Evolutionary conservation across 176 grass and related monocot species (phyloP), one percentile per base, ranked within the genome.

Genomic region (Cenchrus purpureus): DNA sequence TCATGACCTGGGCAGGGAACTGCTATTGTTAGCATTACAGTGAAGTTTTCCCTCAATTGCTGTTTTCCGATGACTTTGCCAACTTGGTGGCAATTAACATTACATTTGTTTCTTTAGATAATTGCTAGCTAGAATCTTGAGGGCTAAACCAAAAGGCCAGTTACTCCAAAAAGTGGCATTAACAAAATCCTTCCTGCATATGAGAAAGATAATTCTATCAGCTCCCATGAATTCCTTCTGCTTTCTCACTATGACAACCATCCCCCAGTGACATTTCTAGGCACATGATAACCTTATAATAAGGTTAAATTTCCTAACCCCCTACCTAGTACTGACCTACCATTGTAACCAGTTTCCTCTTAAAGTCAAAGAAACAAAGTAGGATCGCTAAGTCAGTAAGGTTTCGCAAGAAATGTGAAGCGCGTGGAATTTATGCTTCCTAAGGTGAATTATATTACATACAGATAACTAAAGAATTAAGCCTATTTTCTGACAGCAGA

Each of bases 191-290:
- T 84, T 83, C 89, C 89, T 91, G 89, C 89, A 91, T 88, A 68
- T 87, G 89, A 91, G 85, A 91, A 91, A 91, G 85, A 85, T 91
- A 91, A 84, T 66, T 88, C 86, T 91, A 91, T 91, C 89, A 91
- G 89, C 85, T 91, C 81, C 34, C 85, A 88, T 87, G 85, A 91
- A 88, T 91, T 88, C 85, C 48, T 81, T 81, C 44, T 54, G 48
- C 22, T 62, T 84, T 76, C 25, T 80, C 48, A 40, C 77, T 81
- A 88, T 13, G 28, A 76, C 17, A 84, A 84, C 80, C 73, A 70
- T 72, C 56, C 71, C 65, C 17, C 37, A 65, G 31, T 81, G 64
- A 87, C 34, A 65, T 84, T 46, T 79, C 63, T 77, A 84, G 48
- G 65, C 19, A 76, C 20, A 40, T 25, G 12, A 43, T 37, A 76